Evolutionary conservation across 2,329 filamentous ascomycete genomes (phyloP).

Genomic region (Akanthomyces uredinophilus): DNA sequence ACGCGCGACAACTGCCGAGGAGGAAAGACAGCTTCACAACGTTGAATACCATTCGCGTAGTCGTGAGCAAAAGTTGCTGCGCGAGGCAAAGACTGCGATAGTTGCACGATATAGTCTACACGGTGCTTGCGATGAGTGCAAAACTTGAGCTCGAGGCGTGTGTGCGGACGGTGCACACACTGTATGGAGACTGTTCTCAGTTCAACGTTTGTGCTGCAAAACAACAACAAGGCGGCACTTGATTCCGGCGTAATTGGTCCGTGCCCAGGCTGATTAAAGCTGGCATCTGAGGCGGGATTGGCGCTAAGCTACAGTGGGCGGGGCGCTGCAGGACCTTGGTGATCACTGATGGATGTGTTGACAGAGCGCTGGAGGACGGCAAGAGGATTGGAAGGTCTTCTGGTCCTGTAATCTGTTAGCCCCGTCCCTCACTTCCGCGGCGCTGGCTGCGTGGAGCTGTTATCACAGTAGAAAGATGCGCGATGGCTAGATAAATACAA

Average conservation of each 20-base stretch:
- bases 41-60: neutral
- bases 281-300: neutral
- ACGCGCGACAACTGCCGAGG: neutral
- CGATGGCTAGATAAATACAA: neutral
- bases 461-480: neutral
- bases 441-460: no score
- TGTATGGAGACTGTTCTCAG: neutral
- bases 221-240: conserved; percentile 5
- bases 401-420: no score
- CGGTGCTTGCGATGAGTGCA: neutral
- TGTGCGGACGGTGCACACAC: neutral
- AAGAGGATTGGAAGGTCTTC: no score
- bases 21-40: neutral
- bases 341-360: no score
- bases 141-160: neutral
- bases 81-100: neutral
- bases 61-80: neutral
- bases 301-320: neutral
- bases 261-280: neutral
- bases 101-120: neutral
- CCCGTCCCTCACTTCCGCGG: neutral
- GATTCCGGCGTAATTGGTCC: neutral
- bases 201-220: neutral
- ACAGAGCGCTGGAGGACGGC: no score
- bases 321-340: neutral